A percentile compares a stretch with the other conserved stretches of the same genome.
Evolutionary conservation across 257 asterid species (phyloP).

Genomic region (Scutellaria baicalensis): DNA sequence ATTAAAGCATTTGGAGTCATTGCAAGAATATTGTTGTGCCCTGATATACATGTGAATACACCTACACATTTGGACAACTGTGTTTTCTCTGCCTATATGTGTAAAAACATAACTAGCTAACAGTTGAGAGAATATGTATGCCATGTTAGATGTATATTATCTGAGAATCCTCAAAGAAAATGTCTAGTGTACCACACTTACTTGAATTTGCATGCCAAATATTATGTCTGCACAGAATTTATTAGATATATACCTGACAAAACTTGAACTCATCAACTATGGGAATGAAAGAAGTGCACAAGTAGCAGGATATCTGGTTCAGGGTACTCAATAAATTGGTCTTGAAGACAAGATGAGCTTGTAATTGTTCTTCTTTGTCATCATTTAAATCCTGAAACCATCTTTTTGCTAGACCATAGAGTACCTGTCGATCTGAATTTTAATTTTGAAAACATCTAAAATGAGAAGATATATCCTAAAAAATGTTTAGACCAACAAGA

Average conservation of each 20-base stretch:
- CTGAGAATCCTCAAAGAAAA: background rate
- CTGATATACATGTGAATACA: background rate
- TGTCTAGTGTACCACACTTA: background rate
- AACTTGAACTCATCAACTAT: slow-evolving; percentile 50
- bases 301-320: slow-evolving; percentile 73
- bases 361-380: slow-evolving; percentile 46
- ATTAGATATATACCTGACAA: slow-evolving; percentile 54
- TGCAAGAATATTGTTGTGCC: background rate
- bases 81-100: background rate
- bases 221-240: slow-evolving; percentile 9
- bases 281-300: slow-evolving; percentile 45
- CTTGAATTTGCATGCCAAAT: slow-evolving; percentile 2
- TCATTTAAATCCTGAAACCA: slow-evolving; percentile 77
- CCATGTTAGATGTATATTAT: background rate
- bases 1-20: background rate
- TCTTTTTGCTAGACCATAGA: slow-evolving; percentile 52
- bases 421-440: slow-evolving; percentile 57
- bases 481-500: background rate
- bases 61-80: background rate
- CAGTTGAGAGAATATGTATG: background rate
- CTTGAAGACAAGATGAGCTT: slow-evolving; percentile 71
- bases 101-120: background rate
- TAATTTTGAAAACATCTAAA: slow-evolving; percentile 14
- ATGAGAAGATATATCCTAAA: background rate
- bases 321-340: slow-evolving; percentile 38